A percentile compares a stretch with the other conserved stretches of the same genome.
phyloP scores from a whole-genome alignment of 129 eudicot species.

The Helianthus tuberosus region DNA sequence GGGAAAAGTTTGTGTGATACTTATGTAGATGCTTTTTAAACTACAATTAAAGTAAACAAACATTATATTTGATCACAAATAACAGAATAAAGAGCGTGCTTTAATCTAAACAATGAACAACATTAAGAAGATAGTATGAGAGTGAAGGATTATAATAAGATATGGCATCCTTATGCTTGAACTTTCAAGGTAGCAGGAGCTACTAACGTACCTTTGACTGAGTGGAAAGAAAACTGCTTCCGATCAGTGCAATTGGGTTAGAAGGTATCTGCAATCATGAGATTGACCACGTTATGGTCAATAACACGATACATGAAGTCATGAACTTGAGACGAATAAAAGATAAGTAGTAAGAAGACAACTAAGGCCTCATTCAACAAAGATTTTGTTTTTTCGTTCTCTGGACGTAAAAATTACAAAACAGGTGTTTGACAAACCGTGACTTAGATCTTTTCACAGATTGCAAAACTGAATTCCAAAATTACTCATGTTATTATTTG shows the following conservation, averaged over 20 bases:
- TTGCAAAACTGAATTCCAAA: no score
- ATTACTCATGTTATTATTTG: no score
- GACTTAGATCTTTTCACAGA: no score
- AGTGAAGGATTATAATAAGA: slow-evolving; percentile 14
- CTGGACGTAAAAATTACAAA: no score
- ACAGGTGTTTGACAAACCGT: no score
- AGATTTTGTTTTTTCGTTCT: no score
- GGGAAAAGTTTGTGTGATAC: no score
- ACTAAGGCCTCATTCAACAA: background rate
- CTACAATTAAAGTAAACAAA: no score
- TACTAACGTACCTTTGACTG: slow-evolving; percentile 68
- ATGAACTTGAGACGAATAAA: slow-evolving; percentile 11
- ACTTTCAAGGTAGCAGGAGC: slow-evolving; percentile 20
- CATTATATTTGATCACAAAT: no score
- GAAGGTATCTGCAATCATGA: slow-evolving; percentile 76
- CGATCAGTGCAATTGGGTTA: slow-evolving; percentile 71
- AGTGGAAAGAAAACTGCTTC: slow-evolving; percentile 83
- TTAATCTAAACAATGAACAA: background rate
- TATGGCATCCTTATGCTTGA: slow-evolving; percentile 5
- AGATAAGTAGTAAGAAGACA: slow-evolving; percentile 10
- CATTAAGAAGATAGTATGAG: slow-evolving; percentile 17
- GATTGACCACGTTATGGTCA: slow-evolving; percentile 24
- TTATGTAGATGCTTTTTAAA: no score
- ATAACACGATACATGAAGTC: slow-evolving; percentile 4
- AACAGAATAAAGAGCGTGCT: background rate